phyloP scores from a whole-genome alignment of 75 land plant genomes.

The Pinus taeda region DNA sequence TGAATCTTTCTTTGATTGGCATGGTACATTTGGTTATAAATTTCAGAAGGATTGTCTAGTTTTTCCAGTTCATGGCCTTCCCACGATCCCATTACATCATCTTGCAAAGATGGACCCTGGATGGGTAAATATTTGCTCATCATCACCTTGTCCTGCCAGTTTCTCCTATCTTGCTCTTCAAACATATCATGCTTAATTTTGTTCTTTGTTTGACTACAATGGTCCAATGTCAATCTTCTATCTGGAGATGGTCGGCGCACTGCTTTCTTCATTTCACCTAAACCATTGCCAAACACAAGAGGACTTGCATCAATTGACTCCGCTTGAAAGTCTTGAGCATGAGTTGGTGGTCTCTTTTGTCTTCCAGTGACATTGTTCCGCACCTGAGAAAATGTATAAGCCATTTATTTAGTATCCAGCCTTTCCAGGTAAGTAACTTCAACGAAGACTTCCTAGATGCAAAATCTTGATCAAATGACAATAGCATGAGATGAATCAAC shows the following conservation, averaged over 20 bases:
- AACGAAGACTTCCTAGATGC: not conserved
- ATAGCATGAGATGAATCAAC: not conserved
- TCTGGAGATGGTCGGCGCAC: constrained; percentile 37
- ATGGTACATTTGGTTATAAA: constrained; percentile 39
- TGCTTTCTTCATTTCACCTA: constrained; percentile 10
- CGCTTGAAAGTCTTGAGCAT: constrained; percentile 15
- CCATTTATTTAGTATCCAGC: constrained; percentile 1
- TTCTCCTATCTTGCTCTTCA: constrained; percentile 19
- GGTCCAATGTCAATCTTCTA: not conserved
- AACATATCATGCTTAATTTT: constrained; percentile 1
- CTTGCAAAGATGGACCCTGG: constrained; percentile 9
- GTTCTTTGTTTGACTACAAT: not conserved
- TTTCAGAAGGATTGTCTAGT: constrained; percentile 18
- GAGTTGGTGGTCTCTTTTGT: constrained; percentile 26
- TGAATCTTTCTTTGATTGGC: constrained; percentile 20
- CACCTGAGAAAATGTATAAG: constrained; percentile 15
- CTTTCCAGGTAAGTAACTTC: constrained; percentile 16
- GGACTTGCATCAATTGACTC: constrained; percentile 14
- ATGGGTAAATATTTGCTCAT: constrained; percentile 44
- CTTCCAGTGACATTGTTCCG: constrained; percentile 42
- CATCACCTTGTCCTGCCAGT: constrained; percentile 69
- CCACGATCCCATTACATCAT: constrained; percentile 29
- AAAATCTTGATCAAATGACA: not conserved
- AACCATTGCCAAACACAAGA: not conserved
- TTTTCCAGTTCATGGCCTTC: constrained; percentile 13